phyloP scores from a whole-genome alignment of 768 basidiomycete genomes.

The Leucocoprinus birnbaumii region DNA sequence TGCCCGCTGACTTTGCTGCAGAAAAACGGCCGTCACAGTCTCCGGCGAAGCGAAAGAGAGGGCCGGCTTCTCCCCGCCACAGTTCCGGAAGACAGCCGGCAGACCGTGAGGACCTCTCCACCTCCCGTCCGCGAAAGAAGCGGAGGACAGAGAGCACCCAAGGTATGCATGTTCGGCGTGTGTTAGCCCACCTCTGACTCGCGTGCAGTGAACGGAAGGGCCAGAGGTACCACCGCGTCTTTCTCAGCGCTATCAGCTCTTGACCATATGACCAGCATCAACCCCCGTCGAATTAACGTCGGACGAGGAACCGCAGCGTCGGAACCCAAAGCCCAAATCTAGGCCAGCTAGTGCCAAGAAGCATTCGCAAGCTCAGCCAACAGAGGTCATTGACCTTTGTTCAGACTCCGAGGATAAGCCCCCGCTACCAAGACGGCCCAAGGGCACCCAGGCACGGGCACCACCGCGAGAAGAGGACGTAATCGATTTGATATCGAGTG shows the following conservation, averaged over 20 bases:
- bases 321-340: conserved; percentile 4
- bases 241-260: background rate
- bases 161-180: background rate
- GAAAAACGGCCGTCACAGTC: background rate
- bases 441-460: background rate
- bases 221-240: conserved; percentile 4
- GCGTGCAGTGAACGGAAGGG: background rate
- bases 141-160: background rate
- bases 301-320: conserved; percentile 12
- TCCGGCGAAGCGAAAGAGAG: background rate
- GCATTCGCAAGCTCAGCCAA: background rate
- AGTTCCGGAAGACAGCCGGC: background rate
- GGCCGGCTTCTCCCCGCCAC: background rate
- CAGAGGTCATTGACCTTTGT: conserved; percentile 22
- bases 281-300: conserved; percentile 11
- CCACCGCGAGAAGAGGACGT: conserved; percentile 3
- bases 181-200: background rate
- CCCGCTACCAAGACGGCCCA: background rate
- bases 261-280: conserved; percentile 2
- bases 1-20: background rate
- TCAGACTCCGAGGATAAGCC: conserved; percentile 16
- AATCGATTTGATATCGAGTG: conserved; percentile 16
- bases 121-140: background rate
- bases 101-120: background rate
- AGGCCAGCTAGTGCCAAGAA: background rate